These are phyloP conservation scores for Phyllosticta paracitricarpa DNA, from an alignment of 2,329 filamentous ascomycete species.

Conservation along the genomic window DNA sequence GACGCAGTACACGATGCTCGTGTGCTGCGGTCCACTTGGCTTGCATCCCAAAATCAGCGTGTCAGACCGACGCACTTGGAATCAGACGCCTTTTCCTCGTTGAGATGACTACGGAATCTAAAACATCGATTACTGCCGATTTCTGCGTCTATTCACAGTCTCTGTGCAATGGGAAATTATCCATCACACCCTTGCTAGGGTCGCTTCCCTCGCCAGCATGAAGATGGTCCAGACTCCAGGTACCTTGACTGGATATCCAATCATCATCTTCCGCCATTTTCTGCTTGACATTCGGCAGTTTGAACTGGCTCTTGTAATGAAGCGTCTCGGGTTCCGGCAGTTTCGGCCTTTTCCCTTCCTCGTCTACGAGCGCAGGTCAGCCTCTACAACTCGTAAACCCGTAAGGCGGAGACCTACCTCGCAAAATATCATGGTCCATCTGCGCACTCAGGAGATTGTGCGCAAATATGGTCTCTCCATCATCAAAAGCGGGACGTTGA, in stretches of 20 bases:
- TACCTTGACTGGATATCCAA: not conserved
- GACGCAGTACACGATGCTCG: too few species aligned
- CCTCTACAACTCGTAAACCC: not conserved
- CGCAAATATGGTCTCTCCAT: not conserved
- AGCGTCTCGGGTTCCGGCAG: not conserved
- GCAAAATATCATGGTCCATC: not conserved
- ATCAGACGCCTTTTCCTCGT: too few species aligned
- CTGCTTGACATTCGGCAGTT: not conserved
- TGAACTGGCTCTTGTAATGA: not conserved
- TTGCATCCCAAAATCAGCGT: too few species aligned
- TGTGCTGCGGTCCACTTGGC: too few species aligned
- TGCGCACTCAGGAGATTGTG: not conserved
- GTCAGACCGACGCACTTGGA: too few species aligned
- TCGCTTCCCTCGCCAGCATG: not conserved
- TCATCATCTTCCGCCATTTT: not conserved
- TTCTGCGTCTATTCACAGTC: not conserved
- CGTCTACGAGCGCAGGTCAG: not conserved
- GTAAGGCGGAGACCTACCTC: not conserved
- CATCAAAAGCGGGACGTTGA: not conserved
- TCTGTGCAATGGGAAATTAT: not conserved
- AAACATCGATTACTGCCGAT: too few species aligned
- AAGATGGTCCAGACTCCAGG: not conserved
- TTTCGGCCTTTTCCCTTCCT: not conserved
- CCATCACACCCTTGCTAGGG: not conserved
- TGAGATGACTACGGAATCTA: too few species aligned